Base-by-base conservation (phyloP, 805 yeast species). In the Isabelozyma rhagii region DNA sequence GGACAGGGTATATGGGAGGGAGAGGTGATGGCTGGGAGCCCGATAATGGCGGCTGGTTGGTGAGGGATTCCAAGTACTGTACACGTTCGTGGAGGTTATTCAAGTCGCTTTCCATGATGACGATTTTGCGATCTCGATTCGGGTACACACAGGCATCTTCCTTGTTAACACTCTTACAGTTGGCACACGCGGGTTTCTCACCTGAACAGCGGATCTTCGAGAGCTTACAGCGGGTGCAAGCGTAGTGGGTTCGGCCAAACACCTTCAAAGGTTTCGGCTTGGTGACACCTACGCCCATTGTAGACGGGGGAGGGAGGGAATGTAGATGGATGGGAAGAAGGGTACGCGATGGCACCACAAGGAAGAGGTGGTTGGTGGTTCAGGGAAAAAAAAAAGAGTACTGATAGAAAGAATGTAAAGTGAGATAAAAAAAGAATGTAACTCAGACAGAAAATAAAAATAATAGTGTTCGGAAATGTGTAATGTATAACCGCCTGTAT, bases 171-270 rank as follows among this genome's bases (percentile, higher is more conserved):
- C 61, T 55, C 44, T 64, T 67, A 58, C 78, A 72, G 50, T 71
- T 72, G 8, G 74, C 59, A 48, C 78, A 72, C 14, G 71, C 66
- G 14, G 77, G 78, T 44, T 61, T 63, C 41, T 68, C 75, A 6
- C 78, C 78, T 29, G 72, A 69, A 49, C 78, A 72, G 51, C 68
- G 67, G 57, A 71, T 69, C 48, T 72, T 72, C 46, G 70, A 63
- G 42, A 68, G 45, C 51, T 71, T 72, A 55, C 78, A 72, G 29
- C 75, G 61, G n/a, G 68, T 62, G 56, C 78, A 72, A 4, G 78
- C 78, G 51, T 72, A 72, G 51, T 72, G 78, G 42, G 66, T 57
- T 39, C 78, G 57, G 2, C 78, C 78, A 55, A 64, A 72, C 31
- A 72, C 75, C 59, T 71, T 72, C 29, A 72, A 55, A 13, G 76